Conservation (phyloP, 495 filamentous ascomycete genomes). For the Hyaloscypha variabilis region DNA sequence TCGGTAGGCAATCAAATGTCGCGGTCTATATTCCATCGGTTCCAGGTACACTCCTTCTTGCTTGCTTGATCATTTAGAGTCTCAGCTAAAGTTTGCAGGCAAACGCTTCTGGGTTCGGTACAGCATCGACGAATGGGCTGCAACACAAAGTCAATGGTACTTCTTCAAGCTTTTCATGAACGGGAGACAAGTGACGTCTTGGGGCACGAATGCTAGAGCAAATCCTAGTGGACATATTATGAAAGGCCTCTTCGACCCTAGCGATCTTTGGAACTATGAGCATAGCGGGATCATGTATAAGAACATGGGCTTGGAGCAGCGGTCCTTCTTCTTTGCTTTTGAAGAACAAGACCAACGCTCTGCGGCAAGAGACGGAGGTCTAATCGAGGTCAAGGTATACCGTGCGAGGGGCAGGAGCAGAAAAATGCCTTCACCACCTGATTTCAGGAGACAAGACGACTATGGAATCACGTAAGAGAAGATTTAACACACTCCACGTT, state of each 20-base stretch:
- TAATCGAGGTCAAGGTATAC: conserved; percentile 54
- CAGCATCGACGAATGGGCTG: conserved; percentile 38
- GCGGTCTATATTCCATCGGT: conserved; percentile 54
- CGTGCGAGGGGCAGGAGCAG: conserved; percentile 42
- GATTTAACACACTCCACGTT: not conserved
- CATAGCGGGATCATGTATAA: conserved; percentile 28
- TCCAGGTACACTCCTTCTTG: conserved; percentile 38
- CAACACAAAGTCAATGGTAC: conserved; percentile 38
- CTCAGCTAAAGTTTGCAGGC: conserved; percentile 35
- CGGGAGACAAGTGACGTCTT: conserved; percentile 44
- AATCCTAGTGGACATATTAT: conserved; percentile 38
- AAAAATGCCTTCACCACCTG: conserved; percentile 37
- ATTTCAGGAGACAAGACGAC: conserved; percentile 32
- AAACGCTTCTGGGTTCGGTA: conserved; percentile 50
- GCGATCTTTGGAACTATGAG: conserved; percentile 24
- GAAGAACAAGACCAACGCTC: conserved; percentile 16
- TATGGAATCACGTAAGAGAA: conserved; percentile 49
- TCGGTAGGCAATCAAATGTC: conserved; percentile 26
- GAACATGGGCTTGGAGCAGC: conserved; percentile 28
- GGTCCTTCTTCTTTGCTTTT: conserved; percentile 28
- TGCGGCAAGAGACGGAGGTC: conserved; percentile 50
- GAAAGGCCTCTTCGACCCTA: conserved; percentile 47
- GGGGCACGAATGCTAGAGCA: conserved; percentile 44
- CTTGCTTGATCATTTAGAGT: not conserved
- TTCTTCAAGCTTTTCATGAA: conserved; percentile 57